Evolutionary conservation across 2,329 filamentous ascomycete species (phyloP), one percentile per base, ranked within the genome.

Genomic region (Colletotrichum kahawae): DNA sequence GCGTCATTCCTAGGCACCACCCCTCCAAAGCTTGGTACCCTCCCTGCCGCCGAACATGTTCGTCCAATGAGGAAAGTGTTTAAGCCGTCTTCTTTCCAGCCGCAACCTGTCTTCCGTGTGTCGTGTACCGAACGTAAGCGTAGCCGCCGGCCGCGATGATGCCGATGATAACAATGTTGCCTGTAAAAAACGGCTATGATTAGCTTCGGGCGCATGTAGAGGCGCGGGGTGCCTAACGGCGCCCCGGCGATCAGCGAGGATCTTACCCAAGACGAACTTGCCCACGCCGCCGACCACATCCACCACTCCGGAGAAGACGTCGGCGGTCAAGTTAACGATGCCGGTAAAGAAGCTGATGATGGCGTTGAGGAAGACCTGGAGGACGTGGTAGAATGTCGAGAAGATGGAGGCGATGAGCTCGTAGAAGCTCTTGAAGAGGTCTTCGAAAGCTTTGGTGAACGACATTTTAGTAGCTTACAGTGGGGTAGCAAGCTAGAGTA

Each of bases 341-440:
- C 85, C 84, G 24, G 78, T 79, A 73, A 86, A 79, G 77, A 86
- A 83, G 78, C 80, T 79, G 64, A 85, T 71, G 60, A 85, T 69
- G 14, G 83, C 81, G 24, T 77, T 78, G 62, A 86, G 48, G 34
- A 84, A 57, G 38, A 81, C 81, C 59, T 84, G 81, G 16, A 86
- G 72, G 38, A 86, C 48, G 70, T 81, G 64, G 77, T 82, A 83
- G 57, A 82, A 65, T n/a, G 84, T 81, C 38, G 79, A 77, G 33
- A 87, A 77, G 64, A 87, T 74, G 7, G 84, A 85, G 38, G 82
- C 78, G 51, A 86, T 74, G 34, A 87, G 83, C 79, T 87, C 85
- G 74, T 83, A 85, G 78, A 87, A 80, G 79, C 84, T 86, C 77
- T 82, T 84, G 79, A 86, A 79, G 64, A 86, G 80, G 77, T 85